A percentile compares a stretch with the other conserved stretches of the same genome.
Evolutionary conservation across 2,329 filamentous ascomycete genomes (phyloP).

Genomic region (Colletotrichum tropicicola): DNA sequence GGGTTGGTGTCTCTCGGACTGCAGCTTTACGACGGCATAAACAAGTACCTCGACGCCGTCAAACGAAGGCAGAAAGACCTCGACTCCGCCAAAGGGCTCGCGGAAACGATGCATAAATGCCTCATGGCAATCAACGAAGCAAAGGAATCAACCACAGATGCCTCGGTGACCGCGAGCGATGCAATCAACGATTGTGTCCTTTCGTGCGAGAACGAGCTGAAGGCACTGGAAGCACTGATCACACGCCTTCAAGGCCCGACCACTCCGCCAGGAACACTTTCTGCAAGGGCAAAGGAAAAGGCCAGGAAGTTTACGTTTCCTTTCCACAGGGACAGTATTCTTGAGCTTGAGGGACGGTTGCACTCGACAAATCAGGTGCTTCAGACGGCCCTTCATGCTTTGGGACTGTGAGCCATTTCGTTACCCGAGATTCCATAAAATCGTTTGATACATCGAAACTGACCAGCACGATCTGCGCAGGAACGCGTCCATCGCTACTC

Average conservation of each 20-base stretch:
- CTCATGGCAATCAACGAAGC: not conserved
- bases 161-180: not conserved
- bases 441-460: not conserved
- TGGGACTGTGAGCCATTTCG: not conserved
- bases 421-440: fast-evolving
- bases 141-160: not conserved
- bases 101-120: not conserved
- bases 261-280: not conserved
- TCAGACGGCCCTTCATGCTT: not conserved
- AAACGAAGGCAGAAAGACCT: not conserved
- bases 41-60: not conserved
- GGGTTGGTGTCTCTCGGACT: not conserved
- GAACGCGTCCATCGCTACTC: not conserved
- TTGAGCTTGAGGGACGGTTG: not conserved
- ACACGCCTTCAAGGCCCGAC: not conserved
- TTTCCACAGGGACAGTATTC: not conserved
- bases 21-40: not conserved
- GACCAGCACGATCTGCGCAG: too few species aligned
- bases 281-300: not conserved
- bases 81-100: not conserved
- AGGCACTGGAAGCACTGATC: not conserved
- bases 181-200: not conserved
- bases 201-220: not conserved
- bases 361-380: not conserved
- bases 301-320: not conserved